Evolutionary conservation across 371 early-diverging fungal species (phyloP).

Genomic region (Mortierella sp.): DNA sequence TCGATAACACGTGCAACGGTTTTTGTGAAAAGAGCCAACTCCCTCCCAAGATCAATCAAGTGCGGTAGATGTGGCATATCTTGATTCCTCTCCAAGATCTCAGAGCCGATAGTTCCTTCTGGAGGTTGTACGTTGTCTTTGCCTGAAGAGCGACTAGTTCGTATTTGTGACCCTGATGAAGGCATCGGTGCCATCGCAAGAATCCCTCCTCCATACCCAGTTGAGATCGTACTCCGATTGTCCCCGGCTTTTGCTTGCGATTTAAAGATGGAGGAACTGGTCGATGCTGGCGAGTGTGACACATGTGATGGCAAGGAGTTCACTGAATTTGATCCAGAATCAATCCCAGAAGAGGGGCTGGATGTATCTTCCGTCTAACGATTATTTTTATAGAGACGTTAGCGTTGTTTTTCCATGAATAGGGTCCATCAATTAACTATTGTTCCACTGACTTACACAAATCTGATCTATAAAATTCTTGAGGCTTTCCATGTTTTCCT

Average conservation of each 20-base stretch:
- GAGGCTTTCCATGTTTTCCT: slow-evolving; percentile 61
- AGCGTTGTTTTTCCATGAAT: neutral
- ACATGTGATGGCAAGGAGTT: slow-evolving; percentile 24
- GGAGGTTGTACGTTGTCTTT: slow-evolving; percentile 24
- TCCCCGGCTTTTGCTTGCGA: slow-evolving; percentile 12
- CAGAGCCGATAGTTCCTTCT: slow-evolving; percentile 15
- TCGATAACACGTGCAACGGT: slow-evolving; percentile 30
- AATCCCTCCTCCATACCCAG: neutral
- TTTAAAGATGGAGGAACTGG: slow-evolving; percentile 28
- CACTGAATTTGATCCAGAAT: slow-evolving; percentile 41
- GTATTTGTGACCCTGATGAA: slow-evolving; percentile 25
- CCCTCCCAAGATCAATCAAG: slow-evolving; percentile 51
- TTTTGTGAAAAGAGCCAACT: slow-evolving; percentile 45
- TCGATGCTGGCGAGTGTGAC: slow-evolving; percentile 42
- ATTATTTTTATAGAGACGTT: neutral
- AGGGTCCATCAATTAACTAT: too few relatives aligned
- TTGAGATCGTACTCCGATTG: too few relatives aligned
- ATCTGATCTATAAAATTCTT: slow-evolving; percentile 65
- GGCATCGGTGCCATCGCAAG: slow-evolving; percentile 22
- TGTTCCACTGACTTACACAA: slow-evolving; percentile 38
- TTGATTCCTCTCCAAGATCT: slow-evolving; percentile 21
- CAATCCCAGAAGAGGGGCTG: slow-evolving; percentile 3
- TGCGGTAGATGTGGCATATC: slow-evolving; percentile 49
- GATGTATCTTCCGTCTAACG: neutral
- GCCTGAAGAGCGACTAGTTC: neutral